Base-by-base conservation (phyloP, 306 rosid genomes). In the Casuarina glauca region DNA sequence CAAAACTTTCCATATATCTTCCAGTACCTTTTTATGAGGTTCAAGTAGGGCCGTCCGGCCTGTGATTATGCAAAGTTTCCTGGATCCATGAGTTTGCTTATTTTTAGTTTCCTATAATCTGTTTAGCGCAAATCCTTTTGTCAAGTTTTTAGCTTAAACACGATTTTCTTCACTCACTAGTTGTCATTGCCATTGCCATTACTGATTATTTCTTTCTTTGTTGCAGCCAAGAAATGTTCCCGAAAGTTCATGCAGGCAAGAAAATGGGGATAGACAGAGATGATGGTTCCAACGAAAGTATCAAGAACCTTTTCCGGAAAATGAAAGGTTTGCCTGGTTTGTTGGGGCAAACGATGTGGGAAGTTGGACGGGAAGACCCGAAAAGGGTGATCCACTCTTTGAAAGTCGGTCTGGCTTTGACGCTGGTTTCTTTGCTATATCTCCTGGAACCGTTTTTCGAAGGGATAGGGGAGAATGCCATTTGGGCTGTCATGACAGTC, bases 401-500 rank as follows among this genome's bases (percentile, higher is more conserved):
- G 72, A 95, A 95, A 89, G 97, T 95, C 32, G 98, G 98, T 46
- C 71, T 89, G 76, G 80, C 98, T 61, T 76, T 95, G 54, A 82
- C 97, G 72, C 66, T 92, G 32, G 98, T 87, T 69, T 92, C 97
- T 49, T 70, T 95, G 84, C 43, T 95, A 17, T 95, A 95, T 83
- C 80, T 95, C 46, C 68, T 84, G 84, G 90, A 91, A 78, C 98
- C 98, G 42, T 73, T 91, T 67, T 92, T 46, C 76, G 11, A 86
- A 32, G 84, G 87, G 64, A 70, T 95, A 78, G 98, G 98, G 0
- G 84, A 84, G 58, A 89, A 85, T 82, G 97, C 97, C 20, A 89
- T 92, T 73, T 92, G 97, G 97, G 97, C 98, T 62, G 90, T 92
- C 80, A 95, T 95, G 97, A 95, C 97, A 2, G 98, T 95, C 4